These are phyloP conservation scores for Botrytis cinerea DNA, from an alignment of 2,329 filamentous ascomycete genomes.

Conservation along the genomic window DNA sequence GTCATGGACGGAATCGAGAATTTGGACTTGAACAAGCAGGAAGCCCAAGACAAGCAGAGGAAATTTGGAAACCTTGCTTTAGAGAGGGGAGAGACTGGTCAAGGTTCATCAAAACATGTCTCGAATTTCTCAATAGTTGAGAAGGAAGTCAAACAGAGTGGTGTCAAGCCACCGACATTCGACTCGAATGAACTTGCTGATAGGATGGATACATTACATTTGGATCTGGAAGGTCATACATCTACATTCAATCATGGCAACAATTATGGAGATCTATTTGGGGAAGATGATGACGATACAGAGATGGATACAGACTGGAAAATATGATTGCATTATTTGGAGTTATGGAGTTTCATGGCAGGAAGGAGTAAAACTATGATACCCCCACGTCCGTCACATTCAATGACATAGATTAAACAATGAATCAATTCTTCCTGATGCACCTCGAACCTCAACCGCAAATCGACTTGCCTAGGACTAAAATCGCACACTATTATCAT, in stretches of 20 bases:
- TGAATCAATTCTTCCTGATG: neutral
- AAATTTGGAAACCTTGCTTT: conserved; percentile 51
- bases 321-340: conserved; percentile 30
- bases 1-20: conserved; percentile 39
- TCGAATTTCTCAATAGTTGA: conserved; percentile 55
- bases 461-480: neutral
- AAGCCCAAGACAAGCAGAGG: conserved; percentile 42
- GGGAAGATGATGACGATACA: conserved; percentile 27
- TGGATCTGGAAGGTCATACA: conserved; percentile 40
- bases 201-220: conserved; percentile 38
- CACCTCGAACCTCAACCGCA: neutral
- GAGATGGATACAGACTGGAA: conserved; percentile 38
- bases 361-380: conserved; percentile 27
- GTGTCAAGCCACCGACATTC: conserved; percentile 45
- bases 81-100: conserved; percentile 49
- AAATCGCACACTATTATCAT: too few relatives aligned
- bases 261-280: conserved; percentile 26
- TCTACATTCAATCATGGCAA: conserved; percentile 34
- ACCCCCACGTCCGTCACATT: conserved; percentile 24
- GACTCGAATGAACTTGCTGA: conserved; percentile 41
- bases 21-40: conserved; percentile 50
- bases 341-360: conserved; percentile 22
- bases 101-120: conserved; percentile 32
- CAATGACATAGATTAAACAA: neutral
- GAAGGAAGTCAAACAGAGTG: conserved; percentile 48